A percentile compares a stretch with the other conserved stretches of the same genome.
Conservation (phyloP, 805 yeast genomes). For the Wickerhamomyces kurtzmanii region DNA sequence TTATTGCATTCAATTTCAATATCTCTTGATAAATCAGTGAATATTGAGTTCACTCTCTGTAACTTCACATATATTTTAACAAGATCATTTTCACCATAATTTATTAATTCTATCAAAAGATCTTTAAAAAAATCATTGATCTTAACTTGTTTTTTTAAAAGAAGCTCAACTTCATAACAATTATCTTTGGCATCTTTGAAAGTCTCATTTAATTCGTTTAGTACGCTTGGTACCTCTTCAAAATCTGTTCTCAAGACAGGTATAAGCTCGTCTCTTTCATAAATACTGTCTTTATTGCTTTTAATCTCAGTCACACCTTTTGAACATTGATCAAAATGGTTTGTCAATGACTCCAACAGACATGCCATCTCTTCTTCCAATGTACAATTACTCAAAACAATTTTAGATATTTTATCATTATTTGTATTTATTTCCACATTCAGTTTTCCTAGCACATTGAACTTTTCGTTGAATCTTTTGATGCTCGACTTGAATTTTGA, state of each 20-base stretch:
- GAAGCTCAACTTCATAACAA: slow-evolving; percentile 15
- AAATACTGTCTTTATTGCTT: slow-evolving; percentile 15
- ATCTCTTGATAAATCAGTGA: slow-evolving; percentile 2
- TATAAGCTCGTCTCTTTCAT: slow-evolving; percentile 28
- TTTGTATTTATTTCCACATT: slow-evolving; percentile 39
- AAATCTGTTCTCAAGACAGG: slow-evolving; percentile 42
- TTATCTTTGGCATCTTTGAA: slow-evolving; percentile 17
- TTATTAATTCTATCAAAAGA: slow-evolving; percentile 11
- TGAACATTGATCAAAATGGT: slow-evolving; percentile 74
- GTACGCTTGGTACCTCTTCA: slow-evolving; percentile 46
- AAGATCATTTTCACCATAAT: slow-evolving; percentile 13
- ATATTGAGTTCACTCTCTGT: slow-evolving; percentile 6
- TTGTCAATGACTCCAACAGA: slow-evolving; percentile 60
- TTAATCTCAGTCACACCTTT: slow-evolving; percentile 32
- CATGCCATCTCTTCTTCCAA: slow-evolving; percentile 64
- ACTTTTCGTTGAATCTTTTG: slow-evolving; percentile 2
- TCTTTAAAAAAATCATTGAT: slow-evolving; percentile 13
- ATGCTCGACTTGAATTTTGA: not conserved
- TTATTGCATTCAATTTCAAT: slow-evolving; percentile 9
- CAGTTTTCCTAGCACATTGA: slow-evolving; percentile 15
- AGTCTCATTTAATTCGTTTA: slow-evolving; percentile 33
- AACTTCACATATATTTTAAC: slow-evolving; percentile 5
- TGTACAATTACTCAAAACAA: slow-evolving; percentile 29
- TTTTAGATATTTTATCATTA: slow-evolving; percentile 9
- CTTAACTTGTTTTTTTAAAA: slow-evolving; percentile 20